phyloP scores from a whole-genome alignment of 176 grass and related monocot species.

The Aegilops longissima region DNA sequence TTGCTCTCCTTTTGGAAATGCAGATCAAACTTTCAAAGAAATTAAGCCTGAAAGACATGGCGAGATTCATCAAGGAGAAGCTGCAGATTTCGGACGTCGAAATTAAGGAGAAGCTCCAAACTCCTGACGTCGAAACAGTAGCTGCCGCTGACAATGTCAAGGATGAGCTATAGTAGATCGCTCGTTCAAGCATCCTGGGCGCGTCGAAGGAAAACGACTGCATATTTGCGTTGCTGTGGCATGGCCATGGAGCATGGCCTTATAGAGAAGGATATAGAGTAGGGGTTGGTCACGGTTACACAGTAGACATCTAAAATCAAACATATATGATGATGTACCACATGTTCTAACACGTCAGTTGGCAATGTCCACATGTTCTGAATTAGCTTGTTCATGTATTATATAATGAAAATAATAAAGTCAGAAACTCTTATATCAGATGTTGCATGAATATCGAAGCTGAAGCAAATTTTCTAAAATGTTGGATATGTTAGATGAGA shows the following conservation, averaged over 20 bases:
- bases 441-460: neutral
- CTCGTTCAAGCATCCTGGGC: neutral
- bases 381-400: neutral
- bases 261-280: neutral
- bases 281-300: neutral
- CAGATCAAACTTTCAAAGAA: constrained; percentile 83
- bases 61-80: constrained; percentile 45
- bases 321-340: neutral
- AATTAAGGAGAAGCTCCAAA: constrained; percentile 40
- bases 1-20: neutral
- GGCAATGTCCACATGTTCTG: neutral
- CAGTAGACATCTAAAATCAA: neutral
- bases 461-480: neutral
- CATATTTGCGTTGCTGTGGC: neutral
- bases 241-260: neutral
- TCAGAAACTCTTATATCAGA: neutral
- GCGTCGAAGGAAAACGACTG: neutral
- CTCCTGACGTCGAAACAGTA: constrained; percentile 9
- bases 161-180: constrained; percentile 50
- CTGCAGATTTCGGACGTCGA: constrained; percentile 29
- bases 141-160: constrained; percentile 20
- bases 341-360: neutral
- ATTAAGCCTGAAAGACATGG: constrained; percentile 46
- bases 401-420: neutral
- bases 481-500: too few relatives aligned